Evolutionary conservation across 345 rosid species (phyloP), one percentile per base, ranked within the genome.

Genomic region (Lepidium sativum): DNA sequence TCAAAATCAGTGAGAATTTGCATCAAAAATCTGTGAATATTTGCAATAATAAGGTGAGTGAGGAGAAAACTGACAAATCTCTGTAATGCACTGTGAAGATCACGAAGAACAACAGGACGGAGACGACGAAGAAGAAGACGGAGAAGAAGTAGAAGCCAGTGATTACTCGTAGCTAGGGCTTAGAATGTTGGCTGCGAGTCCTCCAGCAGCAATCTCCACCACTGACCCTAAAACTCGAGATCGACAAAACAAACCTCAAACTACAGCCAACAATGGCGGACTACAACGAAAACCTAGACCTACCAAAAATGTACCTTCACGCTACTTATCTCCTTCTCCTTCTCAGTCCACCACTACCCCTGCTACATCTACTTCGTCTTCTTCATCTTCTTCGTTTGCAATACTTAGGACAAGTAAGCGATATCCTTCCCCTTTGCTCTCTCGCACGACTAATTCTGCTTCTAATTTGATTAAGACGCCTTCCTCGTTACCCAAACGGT

Each of bases 131-230:
- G 56, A 53, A 33, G 13, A 21, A 45, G 69, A 64, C 3, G 60
- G 41, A 6, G 69, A 15, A 10, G 63, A 33, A 11, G 54, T 13
- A 47, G 31, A n/a, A 33, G 13, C 27, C 45, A 52, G 17, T 58
- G 25, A 34, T 55, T 57, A 33, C 63, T 40, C 54, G 38, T 48
- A 49, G 74, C 21, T 20, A 20, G 21, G 21, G 21, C 21, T 20
- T 20, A 83, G 44, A 59, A 85, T 85, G 96, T 87, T 88, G 77
- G 87, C 83, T 79, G 91, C 52, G 89, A 86, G 54, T 78, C 87
- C 60, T 87, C 87, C 9, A 81, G 95, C 79, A 71, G 81, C 78
- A 34, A 72, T 76, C 54, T 64, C 76, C 31, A 71, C 7, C 37
- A 48, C 60, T 33, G 65, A 45, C 27, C 2, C 29, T 37, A 65